Evolutionary conservation across 2,329 filamentous ascomycete species (phyloP).

Genomic region (Helotiales sp.): DNA sequence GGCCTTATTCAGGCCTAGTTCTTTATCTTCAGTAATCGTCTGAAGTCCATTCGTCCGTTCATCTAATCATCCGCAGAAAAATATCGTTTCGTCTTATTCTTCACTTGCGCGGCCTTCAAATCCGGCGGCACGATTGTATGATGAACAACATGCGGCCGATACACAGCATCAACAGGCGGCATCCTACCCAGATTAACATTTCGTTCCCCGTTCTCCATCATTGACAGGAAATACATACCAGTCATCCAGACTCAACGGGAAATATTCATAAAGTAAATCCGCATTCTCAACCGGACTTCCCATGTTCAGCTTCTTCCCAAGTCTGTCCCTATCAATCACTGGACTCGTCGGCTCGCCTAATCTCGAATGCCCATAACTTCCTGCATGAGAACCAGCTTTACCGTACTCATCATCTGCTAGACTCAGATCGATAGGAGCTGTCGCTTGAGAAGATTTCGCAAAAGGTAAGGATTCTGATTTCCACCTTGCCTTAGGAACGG

Average conservation of each 20-base stretch:
- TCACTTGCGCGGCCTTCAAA: constrained; percentile 66
- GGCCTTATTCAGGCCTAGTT: too few relatives aligned
- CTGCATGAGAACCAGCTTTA: neutral
- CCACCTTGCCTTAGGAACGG: constrained; percentile 36
- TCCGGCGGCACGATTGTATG: constrained; percentile 74
- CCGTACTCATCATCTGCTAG: constrained; percentile 32
- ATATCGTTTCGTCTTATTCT: constrained; percentile 69
- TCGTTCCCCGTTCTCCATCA: neutral
- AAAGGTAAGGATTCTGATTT: constrained; percentile 24
- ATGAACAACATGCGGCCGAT: constrained; percentile 90
- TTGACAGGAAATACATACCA: constrained; percentile 52
- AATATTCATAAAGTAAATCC: constrained; percentile 91
- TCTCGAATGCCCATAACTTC: neutral
- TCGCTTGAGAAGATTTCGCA: constrained; percentile 12
- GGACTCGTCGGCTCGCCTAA: constrained; percentile 14
- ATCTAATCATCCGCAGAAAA: constrained; percentile 59
- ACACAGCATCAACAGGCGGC: constrained; percentile 86
- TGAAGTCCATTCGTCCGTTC: constrained; percentile 36
- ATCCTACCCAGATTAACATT: constrained; percentile 51
- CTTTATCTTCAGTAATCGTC: too few relatives aligned
- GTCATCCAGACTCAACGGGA: constrained; percentile 86
- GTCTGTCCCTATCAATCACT: constrained; percentile 29
- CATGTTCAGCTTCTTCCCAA: constrained; percentile 37
- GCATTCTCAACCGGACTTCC: constrained; percentile 72
- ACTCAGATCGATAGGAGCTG: constrained; percentile 33